A percentile compares a stretch with the other conserved stretches of the same genome.
Evolutionary conservation across 805 yeast genomes (phyloP).

Genomic region (Kazachstania martiniae): DNA sequence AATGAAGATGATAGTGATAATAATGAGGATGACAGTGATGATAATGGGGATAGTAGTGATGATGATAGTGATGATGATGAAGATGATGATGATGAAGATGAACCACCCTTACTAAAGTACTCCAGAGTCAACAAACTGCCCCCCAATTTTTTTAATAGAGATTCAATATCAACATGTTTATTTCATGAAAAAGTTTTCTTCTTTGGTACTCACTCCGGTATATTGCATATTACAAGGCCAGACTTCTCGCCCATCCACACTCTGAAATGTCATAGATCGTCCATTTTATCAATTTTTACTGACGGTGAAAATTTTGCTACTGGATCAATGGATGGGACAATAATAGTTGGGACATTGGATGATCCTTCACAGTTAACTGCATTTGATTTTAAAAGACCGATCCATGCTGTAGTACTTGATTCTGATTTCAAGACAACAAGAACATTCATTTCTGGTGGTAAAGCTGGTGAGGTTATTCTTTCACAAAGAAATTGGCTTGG

Average conservation of each 20-base stretch:
- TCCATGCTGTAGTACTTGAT: conserved; percentile 78
- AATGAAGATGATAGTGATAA: no score
- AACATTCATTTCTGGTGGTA: conserved; percentile 80
- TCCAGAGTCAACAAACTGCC: conserved; percentile 62
- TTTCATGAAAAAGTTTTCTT: conserved; percentile 52
- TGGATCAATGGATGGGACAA: conserved; percentile 90
- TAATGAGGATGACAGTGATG: no score
- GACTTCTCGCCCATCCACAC: conserved; percentile 56
- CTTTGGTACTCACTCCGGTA: conserved; percentile 86
- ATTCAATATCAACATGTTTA: conserved; percentile 64
- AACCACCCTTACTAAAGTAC: conserved; percentile 68
- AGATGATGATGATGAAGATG: conserved; percentile 32
- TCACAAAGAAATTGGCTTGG: conserved; percentile 85
- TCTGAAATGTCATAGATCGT: conserved; percentile 75
- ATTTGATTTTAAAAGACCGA: conserved; percentile 76
- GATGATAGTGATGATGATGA: conserved; percentile 25
- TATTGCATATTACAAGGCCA: conserved; percentile 55
- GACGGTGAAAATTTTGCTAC: conserved; percentile 74
- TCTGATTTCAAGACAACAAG: conserved; percentile 50
- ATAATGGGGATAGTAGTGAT: conserved; percentile 20
- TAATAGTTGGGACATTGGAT: conserved; percentile 55
- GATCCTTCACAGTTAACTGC: conserved; percentile 58
- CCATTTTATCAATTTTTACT: conserved; percentile 59
- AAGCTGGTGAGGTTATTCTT: conserved; percentile 67
- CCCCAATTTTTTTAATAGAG: conserved; percentile 54